phyloP scores from a whole-genome alignment of 2,329 filamentous ascomycete species.

The Amphichorda felina region DNA sequence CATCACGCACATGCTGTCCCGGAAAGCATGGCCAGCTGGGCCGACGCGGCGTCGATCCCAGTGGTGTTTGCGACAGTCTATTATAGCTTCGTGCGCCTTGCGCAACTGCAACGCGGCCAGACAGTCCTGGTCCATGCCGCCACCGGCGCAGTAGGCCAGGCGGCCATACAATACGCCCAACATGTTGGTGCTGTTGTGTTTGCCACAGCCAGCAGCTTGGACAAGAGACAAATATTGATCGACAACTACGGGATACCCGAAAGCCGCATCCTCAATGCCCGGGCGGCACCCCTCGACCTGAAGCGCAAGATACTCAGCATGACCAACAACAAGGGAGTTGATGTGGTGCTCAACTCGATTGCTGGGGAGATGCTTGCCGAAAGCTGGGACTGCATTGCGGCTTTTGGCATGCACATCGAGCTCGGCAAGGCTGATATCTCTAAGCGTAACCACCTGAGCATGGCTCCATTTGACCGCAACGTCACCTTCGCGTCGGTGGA shows the following conservation, averaged over 20 bases:
- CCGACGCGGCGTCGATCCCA: conserved; percentile 12
- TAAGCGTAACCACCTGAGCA: conserved; percentile 1
- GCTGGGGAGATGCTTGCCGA: conserved; percentile 14
- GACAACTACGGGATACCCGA: conserved; percentile 15
- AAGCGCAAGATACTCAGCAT: conserved; percentile 3
- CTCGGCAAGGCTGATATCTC: conserved; percentile 14
- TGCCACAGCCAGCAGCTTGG: conserved; percentile 13
- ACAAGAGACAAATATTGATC: conserved; percentile 14
- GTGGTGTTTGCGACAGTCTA: conserved; percentile 5
- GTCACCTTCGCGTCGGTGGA: conserved; percentile 10
- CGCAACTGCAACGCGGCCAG: conserved; percentile 17
- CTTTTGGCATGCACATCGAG: conserved; percentile 20
- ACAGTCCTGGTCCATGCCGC: conserved; percentile 16
- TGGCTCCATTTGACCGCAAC: conserved; percentile 17
- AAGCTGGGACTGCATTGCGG: conserved; percentile 19
- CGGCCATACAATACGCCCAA: conserved; percentile 11
- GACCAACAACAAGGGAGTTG: conserved; percentile 14
- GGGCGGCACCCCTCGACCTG: conserved; percentile 12
- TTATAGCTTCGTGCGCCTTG: conserved; percentile 7
- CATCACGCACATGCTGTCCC: not conserved
- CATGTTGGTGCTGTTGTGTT: conserved; percentile 11
- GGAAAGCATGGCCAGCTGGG: conserved; percentile 5
- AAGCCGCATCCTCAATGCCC: conserved; percentile 14
- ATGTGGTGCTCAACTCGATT: conserved; percentile 19
- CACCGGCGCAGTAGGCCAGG: conserved; percentile 14